Conservation (phyloP, 139 green algal genomes). For the Picochlorum sp. region DNA sequence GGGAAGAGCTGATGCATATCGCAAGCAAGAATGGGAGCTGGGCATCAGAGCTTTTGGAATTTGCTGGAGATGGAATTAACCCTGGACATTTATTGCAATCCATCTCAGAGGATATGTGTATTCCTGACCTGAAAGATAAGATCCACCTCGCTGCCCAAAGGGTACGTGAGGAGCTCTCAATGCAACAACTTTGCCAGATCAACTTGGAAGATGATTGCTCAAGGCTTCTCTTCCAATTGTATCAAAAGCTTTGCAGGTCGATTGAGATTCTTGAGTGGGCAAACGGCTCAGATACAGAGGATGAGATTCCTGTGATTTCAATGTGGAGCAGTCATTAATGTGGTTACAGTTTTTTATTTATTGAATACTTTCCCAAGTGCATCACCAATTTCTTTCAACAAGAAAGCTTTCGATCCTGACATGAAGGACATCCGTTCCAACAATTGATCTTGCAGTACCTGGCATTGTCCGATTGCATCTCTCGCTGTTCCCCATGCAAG, state of each 20-base stretch:
- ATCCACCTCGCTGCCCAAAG: not conserved
- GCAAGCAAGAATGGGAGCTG: slow-evolving; percentile 55
- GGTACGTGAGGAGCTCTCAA: slow-evolving; percentile 42
- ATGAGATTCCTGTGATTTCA: no score
- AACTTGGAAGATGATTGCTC: slow-evolving; percentile 75
- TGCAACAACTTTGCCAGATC: slow-evolving; percentile 79
- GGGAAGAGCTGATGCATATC: slow-evolving; percentile 80
- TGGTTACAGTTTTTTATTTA: not conserved
- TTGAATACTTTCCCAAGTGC: not conserved
- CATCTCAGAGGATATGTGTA: slow-evolving; percentile 68
- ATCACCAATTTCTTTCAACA: slow-evolving; percentile 4
- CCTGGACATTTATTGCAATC: slow-evolving; percentile 67
- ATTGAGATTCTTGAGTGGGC: not conserved
- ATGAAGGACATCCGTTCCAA: slow-evolving; percentile 6
- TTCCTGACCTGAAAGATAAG: slow-evolving; percentile 56
- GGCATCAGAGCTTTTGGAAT: slow-evolving; percentile 77
- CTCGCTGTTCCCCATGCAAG: slow-evolving; percentile 1
- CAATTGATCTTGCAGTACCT: slow-evolving; percentile 1
- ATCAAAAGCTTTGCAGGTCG: slow-evolving; percentile 5
- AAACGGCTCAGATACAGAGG: no score
- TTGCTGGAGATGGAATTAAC: slow-evolving; percentile 69
- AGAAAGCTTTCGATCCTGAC: slow-evolving; percentile 1
- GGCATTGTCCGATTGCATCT: not conserved
- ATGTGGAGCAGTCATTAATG: not conserved
- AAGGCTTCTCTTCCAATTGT: slow-evolving; percentile 41